phyloP scores from a whole-genome alignment of 805 yeast species.

The Yarrowia alimentaria region DNA sequence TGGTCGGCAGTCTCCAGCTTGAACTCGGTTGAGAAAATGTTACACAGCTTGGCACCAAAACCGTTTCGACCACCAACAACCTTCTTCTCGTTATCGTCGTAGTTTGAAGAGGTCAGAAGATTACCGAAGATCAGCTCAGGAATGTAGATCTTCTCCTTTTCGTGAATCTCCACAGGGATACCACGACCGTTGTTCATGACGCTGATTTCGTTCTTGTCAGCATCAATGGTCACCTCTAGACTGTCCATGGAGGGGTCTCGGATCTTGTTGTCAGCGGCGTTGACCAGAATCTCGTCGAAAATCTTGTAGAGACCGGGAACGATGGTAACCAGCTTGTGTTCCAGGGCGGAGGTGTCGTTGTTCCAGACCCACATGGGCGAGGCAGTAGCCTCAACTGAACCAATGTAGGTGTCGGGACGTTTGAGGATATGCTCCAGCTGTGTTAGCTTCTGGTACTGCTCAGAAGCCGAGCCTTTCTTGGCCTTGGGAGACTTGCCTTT shows the following conservation, averaged over 20 bases:
- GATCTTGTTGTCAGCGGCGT: slow-evolving; percentile 98
- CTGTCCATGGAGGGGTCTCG: slow-evolving; percentile 88
- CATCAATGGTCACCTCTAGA: slow-evolving; percentile 77
- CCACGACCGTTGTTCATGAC: slow-evolving; percentile 94
- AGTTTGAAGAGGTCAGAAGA: slow-evolving; percentile 89
- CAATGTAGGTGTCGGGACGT: slow-evolving; percentile 97
- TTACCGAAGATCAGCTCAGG: slow-evolving; percentile 97
- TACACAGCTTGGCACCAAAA: slow-evolving; percentile 95
- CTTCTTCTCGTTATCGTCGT: slow-evolving; percentile 91
- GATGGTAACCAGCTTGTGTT: slow-evolving; percentile 55
- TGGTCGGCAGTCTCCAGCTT: slow-evolving; percentile 86
- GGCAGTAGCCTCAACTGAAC: slow-evolving; percentile 82
- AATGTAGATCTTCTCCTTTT: slow-evolving; percentile 83
- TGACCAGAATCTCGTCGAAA: slow-evolving; percentile 94
- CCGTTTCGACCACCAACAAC: slow-evolving; percentile 99
- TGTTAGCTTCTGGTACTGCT: slow-evolving; percentile 87
- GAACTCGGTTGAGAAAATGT: slow-evolving; percentile 88
- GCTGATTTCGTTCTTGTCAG: slow-evolving; percentile 68
- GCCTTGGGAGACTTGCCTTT: not conserved
- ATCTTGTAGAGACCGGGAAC: slow-evolving; percentile 97
- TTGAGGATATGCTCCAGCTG: slow-evolving; percentile 94
- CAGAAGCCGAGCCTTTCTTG: slow-evolving; percentile 47
- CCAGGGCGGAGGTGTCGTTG: slow-evolving; percentile 60
- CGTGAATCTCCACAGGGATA: slow-evolving; percentile 91
- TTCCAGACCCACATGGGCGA: slow-evolving; percentile 85